Evolutionary conservation across 2,329 filamentous ascomycete species (phyloP).

Genomic region (Neonectria punicea): DNA sequence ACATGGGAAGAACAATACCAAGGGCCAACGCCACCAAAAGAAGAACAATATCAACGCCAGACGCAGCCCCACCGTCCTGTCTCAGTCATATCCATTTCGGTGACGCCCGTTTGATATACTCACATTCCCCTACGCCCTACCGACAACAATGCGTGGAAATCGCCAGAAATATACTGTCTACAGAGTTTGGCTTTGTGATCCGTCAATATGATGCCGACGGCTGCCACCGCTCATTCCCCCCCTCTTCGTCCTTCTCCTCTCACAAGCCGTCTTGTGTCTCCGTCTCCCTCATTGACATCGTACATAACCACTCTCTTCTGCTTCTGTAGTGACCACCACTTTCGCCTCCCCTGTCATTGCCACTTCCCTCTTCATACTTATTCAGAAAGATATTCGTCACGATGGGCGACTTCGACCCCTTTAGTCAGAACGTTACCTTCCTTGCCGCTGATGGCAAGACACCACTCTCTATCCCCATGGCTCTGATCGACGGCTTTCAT

Average conservation of each 20-base stretch:
- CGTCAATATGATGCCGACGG: constrained; percentile 30
- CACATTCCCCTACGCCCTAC: constrained; percentile 28
- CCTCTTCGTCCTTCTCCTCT: constrained; percentile 16
- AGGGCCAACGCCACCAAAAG: constrained; percentile 42
- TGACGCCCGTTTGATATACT: constrained; percentile 33
- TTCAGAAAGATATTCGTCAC: constrained; percentile 3
- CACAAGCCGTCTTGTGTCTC: not conserved
- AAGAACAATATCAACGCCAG: constrained; percentile 48
- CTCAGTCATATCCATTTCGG: constrained; percentile 27
- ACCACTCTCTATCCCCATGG: constrained; percentile 46
- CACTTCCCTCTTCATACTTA: not conserved
- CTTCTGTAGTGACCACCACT: not conserved
- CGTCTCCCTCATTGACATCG: not conserved
- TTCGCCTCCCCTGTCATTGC: not conserved
- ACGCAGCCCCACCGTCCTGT: constrained; percentile 26
- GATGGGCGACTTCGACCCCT: constrained; percentile 49
- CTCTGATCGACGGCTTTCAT: constrained; percentile 47
- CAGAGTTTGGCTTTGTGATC: constrained; percentile 29
- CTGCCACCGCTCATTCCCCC: constrained; percentile 4
- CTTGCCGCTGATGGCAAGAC: constrained; percentile 46
- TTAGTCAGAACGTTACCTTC: constrained; percentile 50
- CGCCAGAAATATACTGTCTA: constrained; percentile 20
- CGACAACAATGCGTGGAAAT: constrained; percentile 36
- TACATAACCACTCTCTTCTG: not conserved
- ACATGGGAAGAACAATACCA: constrained; percentile 46